Evolutionary conservation across 495 filamentous ascomycete genomes (phyloP).

Genomic region (Niebla homalea): DNA sequence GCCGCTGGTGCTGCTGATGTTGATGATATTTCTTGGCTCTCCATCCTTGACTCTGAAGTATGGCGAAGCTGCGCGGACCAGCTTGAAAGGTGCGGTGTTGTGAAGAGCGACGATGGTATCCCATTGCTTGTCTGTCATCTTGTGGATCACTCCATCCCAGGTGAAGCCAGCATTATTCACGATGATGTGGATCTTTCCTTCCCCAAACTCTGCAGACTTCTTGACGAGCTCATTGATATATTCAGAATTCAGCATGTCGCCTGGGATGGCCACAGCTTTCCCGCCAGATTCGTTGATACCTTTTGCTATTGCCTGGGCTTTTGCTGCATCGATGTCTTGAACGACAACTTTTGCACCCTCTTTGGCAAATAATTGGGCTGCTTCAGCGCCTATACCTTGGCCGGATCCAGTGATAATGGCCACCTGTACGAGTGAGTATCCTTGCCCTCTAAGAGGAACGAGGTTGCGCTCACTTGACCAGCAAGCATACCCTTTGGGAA

Average conservation of each 20-base stretch:
- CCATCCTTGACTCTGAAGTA: conserved; percentile 81
- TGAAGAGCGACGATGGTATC: conserved; percentile 72
- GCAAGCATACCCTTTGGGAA: conserved; percentile 64
- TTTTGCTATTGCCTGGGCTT: conserved; percentile 47
- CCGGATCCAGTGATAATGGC: conserved; percentile 78
- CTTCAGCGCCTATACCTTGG: conserved; percentile 83
- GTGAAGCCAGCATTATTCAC: conserved; percentile 85
- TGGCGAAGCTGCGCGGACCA: conserved; percentile 62
- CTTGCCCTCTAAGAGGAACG: no score
- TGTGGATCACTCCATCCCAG: conserved; percentile 68
- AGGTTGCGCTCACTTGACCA: conserved; percentile 41
- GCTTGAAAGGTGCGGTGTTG: conserved; percentile 69
- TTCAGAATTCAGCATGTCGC: conserved; percentile 55
- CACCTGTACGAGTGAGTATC: background rate
- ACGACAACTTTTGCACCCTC: conserved; percentile 76
- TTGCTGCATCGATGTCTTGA: conserved; percentile 65
- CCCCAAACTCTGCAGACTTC: conserved; percentile 63
- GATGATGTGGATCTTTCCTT: conserved; percentile 76
- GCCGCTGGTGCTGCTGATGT: conserved; percentile 67
- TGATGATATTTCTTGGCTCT: conserved; percentile 64
- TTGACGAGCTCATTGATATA: conserved; percentile 58
- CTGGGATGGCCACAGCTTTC: conserved; percentile 53
- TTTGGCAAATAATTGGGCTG: conserved; percentile 66
- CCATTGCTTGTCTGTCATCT: conserved; percentile 87
- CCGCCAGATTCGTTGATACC: conserved; percentile 50